Evolutionary conservation across 345 rosid genomes (phyloP), one percentile per base, ranked within the genome.

Genomic region (Gynandropsis gynandra): DNA sequence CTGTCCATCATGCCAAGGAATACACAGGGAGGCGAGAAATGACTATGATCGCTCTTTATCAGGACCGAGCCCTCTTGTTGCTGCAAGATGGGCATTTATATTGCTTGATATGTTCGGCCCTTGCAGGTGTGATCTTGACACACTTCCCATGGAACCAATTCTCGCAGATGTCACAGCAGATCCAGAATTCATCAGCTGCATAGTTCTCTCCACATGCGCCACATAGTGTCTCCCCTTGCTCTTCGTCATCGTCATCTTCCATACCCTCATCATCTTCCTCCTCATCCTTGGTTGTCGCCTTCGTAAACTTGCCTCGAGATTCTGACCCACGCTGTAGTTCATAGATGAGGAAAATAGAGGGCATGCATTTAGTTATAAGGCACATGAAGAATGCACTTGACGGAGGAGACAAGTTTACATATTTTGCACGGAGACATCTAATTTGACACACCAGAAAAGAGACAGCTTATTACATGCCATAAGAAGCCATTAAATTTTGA

Each of bases 61-160:
- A 9, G 18, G 47, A 63, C 10, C 95, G 80, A 14, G 76, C 78
- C 63, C 92, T 82, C 77, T 89, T 88, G 79, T 82, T 89, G 79
- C 89, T 79, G 83, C 97, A 89, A 40, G 92, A 72, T 8, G 97
- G 97, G 67, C 95, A 89, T 66, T 89, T 89, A 72, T 85, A 89
- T 62, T 80, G 92, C 80, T 85, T 85, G 45, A 89, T 82, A 64
- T 85, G 95, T 65, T 85, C 97, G 15, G 97, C 97, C 61, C 80
- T 79, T 2, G 92, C 87, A 16, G 95, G 97, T 29, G 97, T 82
- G 62, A 89, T 80, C 84, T 82, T 85, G 47, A 89, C 95, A 42
- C 97, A 89, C 75, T 62, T 62, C 2, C 68, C 68, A 51, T 68
- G 72, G 37, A 68, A 87, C 93, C 96, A 87, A 47, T 64, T 81